Conservation (phyloP, 2,329 filamentous ascomycete genomes). For the Sporothrix curviconia region DNA sequence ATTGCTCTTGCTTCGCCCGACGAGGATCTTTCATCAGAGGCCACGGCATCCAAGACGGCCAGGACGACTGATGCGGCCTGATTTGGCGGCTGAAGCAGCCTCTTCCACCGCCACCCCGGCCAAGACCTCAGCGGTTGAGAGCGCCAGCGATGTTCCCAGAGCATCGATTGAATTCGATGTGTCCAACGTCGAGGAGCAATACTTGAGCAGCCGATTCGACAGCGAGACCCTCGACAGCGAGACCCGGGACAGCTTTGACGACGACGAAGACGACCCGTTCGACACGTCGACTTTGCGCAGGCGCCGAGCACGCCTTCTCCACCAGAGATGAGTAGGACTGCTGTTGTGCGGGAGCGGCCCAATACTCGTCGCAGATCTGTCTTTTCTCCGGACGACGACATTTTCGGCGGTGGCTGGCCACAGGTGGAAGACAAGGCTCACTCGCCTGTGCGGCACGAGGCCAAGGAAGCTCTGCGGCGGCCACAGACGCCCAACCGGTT, state of each 20-base stretch:
- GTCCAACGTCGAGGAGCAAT: slow-evolving; percentile 37
- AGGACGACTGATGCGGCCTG: too few species aligned
- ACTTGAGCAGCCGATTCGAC: slow-evolving; percentile 43
- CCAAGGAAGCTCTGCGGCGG: slow-evolving; percentile 25
- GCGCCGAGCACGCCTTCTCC: slow-evolving; percentile 1
- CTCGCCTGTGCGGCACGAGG: slow-evolving; percentile 27
- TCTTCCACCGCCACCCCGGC: not conserved
- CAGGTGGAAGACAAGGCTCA: slow-evolving; percentile 32
- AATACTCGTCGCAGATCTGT: slow-evolving; percentile 52
- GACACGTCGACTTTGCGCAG: slow-evolving; percentile 30
- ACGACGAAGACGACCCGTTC: slow-evolving; percentile 35
- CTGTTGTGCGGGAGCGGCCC: slow-evolving; percentile 48
- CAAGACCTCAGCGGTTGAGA: not conserved
- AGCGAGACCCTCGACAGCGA: slow-evolving; percentile 37
- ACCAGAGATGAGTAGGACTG: slow-evolving; percentile 40
- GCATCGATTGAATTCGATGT: slow-evolving; percentile 35
- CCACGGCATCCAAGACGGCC: not conserved
- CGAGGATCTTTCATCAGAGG: slow-evolving; percentile 42
- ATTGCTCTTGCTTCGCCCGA: slow-evolving; percentile 74
- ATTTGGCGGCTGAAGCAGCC: not conserved
- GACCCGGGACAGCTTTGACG: too few species aligned
- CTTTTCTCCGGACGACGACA: slow-evolving; percentile 60
- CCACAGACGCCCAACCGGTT: slow-evolving; percentile 36
- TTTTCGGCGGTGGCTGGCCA: slow-evolving; percentile 51
- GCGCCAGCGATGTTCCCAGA: slow-evolving; percentile 27